Evolutionary conservation across 345 rosid genomes (phyloP).

Genomic region (Noccaea bulbosa): DNA sequence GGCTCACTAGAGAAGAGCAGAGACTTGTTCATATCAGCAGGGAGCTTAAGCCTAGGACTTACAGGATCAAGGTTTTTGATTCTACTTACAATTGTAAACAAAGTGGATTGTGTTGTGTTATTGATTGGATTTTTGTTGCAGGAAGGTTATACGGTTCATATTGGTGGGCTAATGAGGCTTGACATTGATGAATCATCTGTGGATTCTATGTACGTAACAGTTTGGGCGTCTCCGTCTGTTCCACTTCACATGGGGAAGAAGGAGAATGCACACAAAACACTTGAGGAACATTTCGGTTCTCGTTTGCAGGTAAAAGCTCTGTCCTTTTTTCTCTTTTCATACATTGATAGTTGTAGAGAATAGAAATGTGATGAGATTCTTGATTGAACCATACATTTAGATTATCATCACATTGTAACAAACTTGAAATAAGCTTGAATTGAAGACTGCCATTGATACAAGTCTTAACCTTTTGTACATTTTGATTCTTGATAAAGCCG

Average conservation of each 20-base stretch:
- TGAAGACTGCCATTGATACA: background rate
- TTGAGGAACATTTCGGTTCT: constrained; percentile 74
- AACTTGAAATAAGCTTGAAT: background rate
- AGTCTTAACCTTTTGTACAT: constrained; percentile 30
- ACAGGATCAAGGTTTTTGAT: constrained; percentile 75
- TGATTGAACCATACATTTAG: constrained; percentile 1
- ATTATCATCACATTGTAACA: background rate
- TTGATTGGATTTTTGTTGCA: constrained; percentile 46
- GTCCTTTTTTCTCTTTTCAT: background rate
- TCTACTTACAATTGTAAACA: background rate
- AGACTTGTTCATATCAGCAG: constrained; percentile 76
- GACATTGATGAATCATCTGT: constrained; percentile 72
- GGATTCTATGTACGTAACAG: constrained; percentile 81
- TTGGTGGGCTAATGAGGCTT: constrained; percentile 91
- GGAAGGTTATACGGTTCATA: constrained; percentile 78
- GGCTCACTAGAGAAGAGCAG: constrained; percentile 90
- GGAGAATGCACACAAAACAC: constrained; percentile 64
- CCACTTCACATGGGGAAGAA: constrained; percentile 97
- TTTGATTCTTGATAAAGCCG: constrained; percentile 53
- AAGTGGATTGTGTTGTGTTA: constrained; percentile 10
- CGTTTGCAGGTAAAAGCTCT: constrained; percentile 83
- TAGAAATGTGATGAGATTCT: background rate
- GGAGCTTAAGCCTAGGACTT: constrained; percentile 89
- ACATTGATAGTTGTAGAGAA: background rate
- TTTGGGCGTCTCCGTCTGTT: constrained; percentile 87